These are phyloP conservation scores for Suillus plorans DNA, from an alignment of 768 basidiomycete species.

Conservation along the genomic window DNA sequence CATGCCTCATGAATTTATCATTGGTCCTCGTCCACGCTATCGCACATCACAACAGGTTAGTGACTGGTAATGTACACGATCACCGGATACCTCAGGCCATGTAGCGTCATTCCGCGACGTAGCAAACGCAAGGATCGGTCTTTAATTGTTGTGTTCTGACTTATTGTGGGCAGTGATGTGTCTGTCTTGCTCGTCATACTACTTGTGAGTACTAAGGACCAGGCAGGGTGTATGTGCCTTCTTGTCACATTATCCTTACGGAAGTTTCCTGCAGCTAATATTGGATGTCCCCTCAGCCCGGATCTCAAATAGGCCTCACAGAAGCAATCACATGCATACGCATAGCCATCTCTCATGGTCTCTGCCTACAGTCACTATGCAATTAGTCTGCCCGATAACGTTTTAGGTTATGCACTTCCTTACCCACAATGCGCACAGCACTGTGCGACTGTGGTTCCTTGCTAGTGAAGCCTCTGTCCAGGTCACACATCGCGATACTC, in stretches of 20 bases:
- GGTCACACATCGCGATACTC: background rate
- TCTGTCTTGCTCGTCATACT: background rate
- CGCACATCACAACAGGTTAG: background rate
- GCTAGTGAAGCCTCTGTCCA: background rate
- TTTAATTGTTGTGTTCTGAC: background rate
- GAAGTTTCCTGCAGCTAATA: background rate
- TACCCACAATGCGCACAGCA: background rate
- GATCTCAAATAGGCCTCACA: background rate
- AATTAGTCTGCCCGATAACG: slow-evolving; percentile 2
- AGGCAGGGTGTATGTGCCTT: background rate
- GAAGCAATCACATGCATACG: background rate
- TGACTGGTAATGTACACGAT: background rate
- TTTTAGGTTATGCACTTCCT: slow-evolving; percentile 1
- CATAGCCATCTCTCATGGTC: background rate
- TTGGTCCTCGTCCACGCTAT: background rate
- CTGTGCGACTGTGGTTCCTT: background rate
- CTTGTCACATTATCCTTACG: background rate
- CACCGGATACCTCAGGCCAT: too few species aligned
- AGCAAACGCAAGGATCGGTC: background rate
- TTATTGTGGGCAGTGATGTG: background rate
- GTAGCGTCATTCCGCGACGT: background rate
- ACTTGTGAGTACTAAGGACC: background rate
- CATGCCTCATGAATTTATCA: background rate
- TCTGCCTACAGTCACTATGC: background rate
- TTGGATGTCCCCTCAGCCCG: background rate